phyloP scores from a whole-genome alignment of 371 early-diverging fungal genomes.

The Coemansia sp. region DNA sequence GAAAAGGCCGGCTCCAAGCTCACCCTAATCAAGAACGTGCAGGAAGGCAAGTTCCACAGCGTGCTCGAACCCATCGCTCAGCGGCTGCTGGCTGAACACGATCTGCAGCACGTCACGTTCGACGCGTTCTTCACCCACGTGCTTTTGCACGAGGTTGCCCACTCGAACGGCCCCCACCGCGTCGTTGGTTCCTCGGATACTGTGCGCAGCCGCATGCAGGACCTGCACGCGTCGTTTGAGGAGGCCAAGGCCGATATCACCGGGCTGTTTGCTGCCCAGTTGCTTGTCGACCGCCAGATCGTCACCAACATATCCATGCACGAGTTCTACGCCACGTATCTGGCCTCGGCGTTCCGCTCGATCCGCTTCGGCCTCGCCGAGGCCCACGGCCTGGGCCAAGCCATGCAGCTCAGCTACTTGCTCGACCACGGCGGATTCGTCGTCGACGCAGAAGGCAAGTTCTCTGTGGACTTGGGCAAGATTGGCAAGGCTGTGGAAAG shows the following conservation, averaged over 20 bases:
- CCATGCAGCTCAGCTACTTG: conserved; percentile 71
- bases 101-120: conserved; percentile 60
- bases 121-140: conserved; percentile 80
- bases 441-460: conserved; percentile 53
- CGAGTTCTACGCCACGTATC: conserved; percentile 74
- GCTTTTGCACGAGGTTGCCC: conserved; percentile 75
- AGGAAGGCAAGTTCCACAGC: conserved; percentile 70
- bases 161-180: conserved; percentile 76
- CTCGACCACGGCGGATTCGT: conserved; percentile 68
- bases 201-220: conserved; percentile 70
- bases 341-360: conserved; percentile 78
- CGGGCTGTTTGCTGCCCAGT: conserved; percentile 70
- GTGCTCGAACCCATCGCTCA: conserved; percentile 69
- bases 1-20: conserved; percentile 68
- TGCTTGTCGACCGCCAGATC: conserved; percentile 63
- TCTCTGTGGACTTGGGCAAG: conserved; percentile 66
- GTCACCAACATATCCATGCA: conserved; percentile 61
- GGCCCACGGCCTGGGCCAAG: conserved; percentile 78
- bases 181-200: conserved; percentile 56
- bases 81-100: conserved; percentile 56
- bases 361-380: conserved; percentile 79
- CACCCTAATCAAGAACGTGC: conserved; percentile 81
- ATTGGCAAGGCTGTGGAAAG: conserved; percentile 65
- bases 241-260: conserved; percentile 85
- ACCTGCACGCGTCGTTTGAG: conserved; percentile 74